These are phyloP conservation scores for Agastache rugosa DNA, from an alignment of 257 asterid genomes.

Conservation along the genomic window DNA sequence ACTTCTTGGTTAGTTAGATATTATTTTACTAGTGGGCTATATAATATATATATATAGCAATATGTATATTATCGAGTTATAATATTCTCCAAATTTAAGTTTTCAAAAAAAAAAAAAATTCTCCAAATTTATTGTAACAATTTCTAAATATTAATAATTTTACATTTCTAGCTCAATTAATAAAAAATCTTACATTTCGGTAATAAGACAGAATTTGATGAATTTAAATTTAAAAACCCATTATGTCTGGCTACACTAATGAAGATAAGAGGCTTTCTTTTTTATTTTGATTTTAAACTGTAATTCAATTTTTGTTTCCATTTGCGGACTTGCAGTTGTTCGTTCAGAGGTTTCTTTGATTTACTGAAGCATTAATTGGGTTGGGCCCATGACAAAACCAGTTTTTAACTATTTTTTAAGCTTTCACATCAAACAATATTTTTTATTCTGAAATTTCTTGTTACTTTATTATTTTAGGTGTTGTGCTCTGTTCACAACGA, in stretches of 20 bases:
- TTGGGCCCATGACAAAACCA: constrained; percentile 5
- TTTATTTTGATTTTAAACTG: neutral
- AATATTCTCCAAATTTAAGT: neutral
- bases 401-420: neutral
- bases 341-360: too few relatives aligned
- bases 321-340: neutral
- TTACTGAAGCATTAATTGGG: neutral
- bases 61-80: neutral
- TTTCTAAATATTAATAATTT: neutral
- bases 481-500: neutral
- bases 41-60: too few relatives aligned
- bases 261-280: neutral
- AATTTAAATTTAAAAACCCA: neutral
- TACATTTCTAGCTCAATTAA: neutral
- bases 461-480: neutral
- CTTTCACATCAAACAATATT: constrained; percentile 7
- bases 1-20: constrained; percentile 1
- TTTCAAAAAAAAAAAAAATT: too few relatives aligned
- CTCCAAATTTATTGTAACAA: neutral
- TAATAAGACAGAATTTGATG: neutral
- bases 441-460: neutral
- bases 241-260: neutral
- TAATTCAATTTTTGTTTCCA: neutral
- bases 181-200: neutral
- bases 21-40: constrained; percentile 3